A percentile compares a stretch with the other conserved stretches of the same genome.
phyloP scores from a whole-genome alignment of 2,329 filamentous ascomycete species.

The Mollisia scopiformis region DNA sequence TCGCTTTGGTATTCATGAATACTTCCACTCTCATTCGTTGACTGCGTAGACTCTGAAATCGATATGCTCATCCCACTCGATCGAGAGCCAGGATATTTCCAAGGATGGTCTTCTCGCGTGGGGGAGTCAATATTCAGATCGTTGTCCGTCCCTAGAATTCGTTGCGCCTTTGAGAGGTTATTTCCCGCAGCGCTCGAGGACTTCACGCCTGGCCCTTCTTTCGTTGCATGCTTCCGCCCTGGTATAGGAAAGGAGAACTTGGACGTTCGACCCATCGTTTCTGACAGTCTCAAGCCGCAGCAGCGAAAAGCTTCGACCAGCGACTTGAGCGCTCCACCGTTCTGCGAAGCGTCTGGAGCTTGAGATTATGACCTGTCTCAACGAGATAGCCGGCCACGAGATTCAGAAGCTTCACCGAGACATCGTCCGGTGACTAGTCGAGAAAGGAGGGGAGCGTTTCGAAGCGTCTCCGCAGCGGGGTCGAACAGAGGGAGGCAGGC shows the following conservation, averaged over 20 bases:
- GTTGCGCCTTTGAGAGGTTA: constrained; percentile 36
- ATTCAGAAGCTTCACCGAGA: constrained; percentile 16
- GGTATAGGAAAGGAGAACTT: constrained; percentile 41
- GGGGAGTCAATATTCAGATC: constrained; percentile 51
- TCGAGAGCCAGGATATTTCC: constrained; percentile 32
- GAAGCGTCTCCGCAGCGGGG: constrained; percentile 16
- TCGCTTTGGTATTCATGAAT: constrained; percentile 25
- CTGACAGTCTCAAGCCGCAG: constrained; percentile 2
- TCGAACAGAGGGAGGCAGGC: constrained; percentile 15
- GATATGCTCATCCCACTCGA: constrained; percentile 45
- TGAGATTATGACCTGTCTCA: constrained; percentile 8
- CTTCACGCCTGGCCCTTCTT: constrained; percentile 11
- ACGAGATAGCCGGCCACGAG: not conserved
- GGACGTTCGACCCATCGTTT: constrained; percentile 37
- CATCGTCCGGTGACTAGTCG: constrained; percentile 12
- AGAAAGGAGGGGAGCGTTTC: constrained; percentile 2
- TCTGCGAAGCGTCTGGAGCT: not conserved
- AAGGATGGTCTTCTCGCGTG: constrained; percentile 27
- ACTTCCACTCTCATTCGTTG: constrained; percentile 28
- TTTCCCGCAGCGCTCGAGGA: not conserved
- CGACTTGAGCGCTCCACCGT: not conserved
- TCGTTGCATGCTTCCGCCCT: constrained; percentile 31
- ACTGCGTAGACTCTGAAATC: constrained; percentile 38
- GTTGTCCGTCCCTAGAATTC: constrained; percentile 34
- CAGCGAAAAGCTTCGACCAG: not conserved